phyloP scores from a whole-genome alignment of 2,329 filamentous ascomycete species.

The Hirsutella rhossiliensis region DNA sequence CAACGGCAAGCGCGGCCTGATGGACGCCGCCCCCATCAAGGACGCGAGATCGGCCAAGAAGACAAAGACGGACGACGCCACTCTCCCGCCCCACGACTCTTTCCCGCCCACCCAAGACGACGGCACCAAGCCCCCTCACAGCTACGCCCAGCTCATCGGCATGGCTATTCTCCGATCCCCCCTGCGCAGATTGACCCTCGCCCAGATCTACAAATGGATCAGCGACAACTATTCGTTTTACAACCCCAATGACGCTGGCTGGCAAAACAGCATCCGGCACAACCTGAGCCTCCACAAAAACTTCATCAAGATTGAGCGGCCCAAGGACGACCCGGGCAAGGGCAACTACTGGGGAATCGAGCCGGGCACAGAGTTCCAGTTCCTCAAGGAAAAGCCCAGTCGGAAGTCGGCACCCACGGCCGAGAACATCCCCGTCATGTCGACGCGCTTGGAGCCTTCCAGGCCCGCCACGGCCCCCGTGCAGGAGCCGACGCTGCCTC shows the following conservation, averaged over 20 bases:
- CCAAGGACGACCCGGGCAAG: slow-evolving; percentile 95
- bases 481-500: slow-evolving; percentile 35
- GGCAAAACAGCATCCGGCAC: slow-evolving; percentile 98
- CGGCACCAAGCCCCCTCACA: slow-evolving; percentile 78
- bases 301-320: slow-evolving; percentile 88
- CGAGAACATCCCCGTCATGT: slow-evolving; percentile 48
- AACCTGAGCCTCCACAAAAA: slow-evolving; percentile 96
- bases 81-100: slow-evolving; percentile 59
- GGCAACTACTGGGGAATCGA: slow-evolving; percentile 96
- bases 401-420: slow-evolving; percentile 44
- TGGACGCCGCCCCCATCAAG: slow-evolving; percentile 63
- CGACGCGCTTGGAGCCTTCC: slow-evolving; percentile 40
- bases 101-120: slow-evolving; percentile 77
- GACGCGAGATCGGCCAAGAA: slow-evolving; percentile 59
- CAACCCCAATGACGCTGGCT: slow-evolving; percentile 70
- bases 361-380: slow-evolving; percentile 77
- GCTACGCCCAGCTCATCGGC: slow-evolving; percentile 88
- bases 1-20: slow-evolving; percentile 47
- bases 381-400: slow-evolving; percentile 73
- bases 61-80: slow-evolving; percentile 43
- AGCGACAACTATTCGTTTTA: slow-evolving; percentile 92
- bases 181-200: slow-evolving; percentile 71
- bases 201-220: slow-evolving; percentile 99
- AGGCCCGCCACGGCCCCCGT: slow-evolving; percentile 26
- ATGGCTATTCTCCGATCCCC: slow-evolving; percentile 91